A percentile compares a stretch with the other conserved stretches of the same genome.
Evolutionary conservation across 1,284 basidiomycete species (phyloP).

Genomic region (Afroboletus lepidellus): DNA sequence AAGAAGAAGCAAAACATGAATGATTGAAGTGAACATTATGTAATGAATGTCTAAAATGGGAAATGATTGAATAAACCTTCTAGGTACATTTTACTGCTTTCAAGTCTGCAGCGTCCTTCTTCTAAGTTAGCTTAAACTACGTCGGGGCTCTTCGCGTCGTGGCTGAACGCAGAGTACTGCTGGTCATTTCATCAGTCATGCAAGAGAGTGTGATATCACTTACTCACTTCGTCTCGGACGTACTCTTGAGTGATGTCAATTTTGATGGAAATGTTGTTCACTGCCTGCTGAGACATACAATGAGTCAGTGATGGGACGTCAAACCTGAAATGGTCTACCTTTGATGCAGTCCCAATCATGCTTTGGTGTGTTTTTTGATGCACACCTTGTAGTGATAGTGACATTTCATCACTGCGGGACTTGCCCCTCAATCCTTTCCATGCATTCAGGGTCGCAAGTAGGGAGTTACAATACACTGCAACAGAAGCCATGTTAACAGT

Average conservation of each 20-base stretch:
- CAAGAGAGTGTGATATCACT: background rate
- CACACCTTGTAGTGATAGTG: conserved; percentile 33
- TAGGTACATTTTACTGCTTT: conserved; percentile 6
- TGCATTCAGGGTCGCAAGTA: conserved; percentile 52
- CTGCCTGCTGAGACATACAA: conserved; percentile 12
- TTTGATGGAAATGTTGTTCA: conserved; percentile 37
- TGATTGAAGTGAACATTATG: conserved; percentile 1
- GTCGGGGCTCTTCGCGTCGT: conserved; percentile 21
- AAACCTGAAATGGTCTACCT: conserved; percentile 6
- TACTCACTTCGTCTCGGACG: conserved; percentile 30
- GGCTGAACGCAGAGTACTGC: conserved; percentile 22
- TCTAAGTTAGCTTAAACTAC: conserved; percentile 16
- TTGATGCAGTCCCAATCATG: conserved; percentile 14
- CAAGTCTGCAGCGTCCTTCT: background rate
- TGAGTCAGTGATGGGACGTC: conserved; percentile 6
- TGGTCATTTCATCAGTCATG: conserved; percentile 2
- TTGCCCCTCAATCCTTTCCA: conserved; percentile 39
- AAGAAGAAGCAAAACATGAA: conserved; percentile 1
- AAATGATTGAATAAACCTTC: background rate
- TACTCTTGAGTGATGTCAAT: conserved; percentile 35
- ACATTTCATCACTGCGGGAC: conserved; percentile 30
- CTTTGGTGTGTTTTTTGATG: conserved; percentile 28
- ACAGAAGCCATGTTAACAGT: background rate
- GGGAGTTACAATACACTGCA: conserved; percentile 53
- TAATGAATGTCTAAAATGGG: conserved; percentile 8